phyloP scores from a whole-genome alignment of 2,329 filamentous ascomycete genomes.

The Drechslera avenae region DNA sequence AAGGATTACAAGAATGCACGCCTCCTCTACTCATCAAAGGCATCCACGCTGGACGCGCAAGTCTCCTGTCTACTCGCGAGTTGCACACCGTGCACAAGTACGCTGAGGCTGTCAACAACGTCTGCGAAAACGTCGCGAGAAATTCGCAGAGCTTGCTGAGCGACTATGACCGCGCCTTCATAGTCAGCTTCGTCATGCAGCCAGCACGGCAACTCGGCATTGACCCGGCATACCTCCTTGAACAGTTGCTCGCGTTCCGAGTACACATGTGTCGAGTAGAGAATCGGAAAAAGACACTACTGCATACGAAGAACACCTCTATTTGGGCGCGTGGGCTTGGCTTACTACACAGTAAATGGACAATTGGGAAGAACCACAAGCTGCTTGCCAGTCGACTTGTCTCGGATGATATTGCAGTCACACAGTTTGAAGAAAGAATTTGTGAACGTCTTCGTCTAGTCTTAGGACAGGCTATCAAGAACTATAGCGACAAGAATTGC shows the following conservation, averaged over 20 bases:
- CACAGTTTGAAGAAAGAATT: not conserved
- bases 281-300: not conserved
- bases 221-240: conserved; percentile 4
- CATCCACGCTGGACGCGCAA: not conserved
- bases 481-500: not conserved
- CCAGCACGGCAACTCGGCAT: conserved; percentile 3
- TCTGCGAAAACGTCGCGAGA: not conserved
- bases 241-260: conserved; percentile 4
- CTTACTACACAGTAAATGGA: not conserved
- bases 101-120: not conserved
- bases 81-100: not conserved
- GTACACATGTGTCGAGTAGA: not conserved
- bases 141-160: conserved; percentile 5
- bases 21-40: not conserved
- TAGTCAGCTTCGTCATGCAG: not conserved
- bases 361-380: not conserved
- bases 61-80: not conserved
- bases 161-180: conserved; percentile 1
- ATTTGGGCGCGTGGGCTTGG: not conserved
- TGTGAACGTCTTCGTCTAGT: not conserved
- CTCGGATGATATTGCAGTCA: conserved; percentile 4
- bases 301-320: not conserved
- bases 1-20: conserved; percentile 1
- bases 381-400: conserved; percentile 8
- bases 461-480: conserved; percentile 1